Evolutionary conservation across 176 grass and related monocot genomes (phyloP).

Genomic region (Oryza brachyantha): DNA sequence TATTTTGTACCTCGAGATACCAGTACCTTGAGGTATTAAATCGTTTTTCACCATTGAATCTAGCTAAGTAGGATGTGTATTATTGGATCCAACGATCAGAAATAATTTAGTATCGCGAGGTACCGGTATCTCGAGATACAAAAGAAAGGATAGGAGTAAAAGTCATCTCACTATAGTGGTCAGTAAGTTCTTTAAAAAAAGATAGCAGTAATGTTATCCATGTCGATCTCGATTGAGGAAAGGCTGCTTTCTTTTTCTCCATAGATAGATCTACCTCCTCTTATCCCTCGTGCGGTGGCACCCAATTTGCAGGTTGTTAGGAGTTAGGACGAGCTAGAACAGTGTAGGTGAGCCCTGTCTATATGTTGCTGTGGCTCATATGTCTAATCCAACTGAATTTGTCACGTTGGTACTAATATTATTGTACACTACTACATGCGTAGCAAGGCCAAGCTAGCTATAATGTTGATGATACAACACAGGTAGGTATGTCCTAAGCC

Average conservation of each 20-base stretch:
- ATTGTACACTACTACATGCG: neutral
- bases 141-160: no score
- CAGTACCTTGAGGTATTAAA: no score
- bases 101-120: no score
- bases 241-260: neutral
- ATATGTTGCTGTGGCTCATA: neutral
- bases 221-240: conserved; percentile 4
- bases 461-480: neutral
- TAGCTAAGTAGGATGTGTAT: no score
- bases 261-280: no score
- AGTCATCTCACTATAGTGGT: no score
- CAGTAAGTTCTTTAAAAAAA: neutral
- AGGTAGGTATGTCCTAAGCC: neutral
- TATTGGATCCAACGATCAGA: no score
- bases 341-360: neutral
- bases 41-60: no score
- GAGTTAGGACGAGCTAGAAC: neutral
- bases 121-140: no score
- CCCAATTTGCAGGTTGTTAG: neutral
- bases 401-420: neutral
- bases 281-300: neutral
- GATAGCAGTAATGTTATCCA: neutral
- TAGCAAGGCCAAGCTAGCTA: neutral
- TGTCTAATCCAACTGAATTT: neutral
- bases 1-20: no score